Conservation (phyloP, 176 grass and related monocot species). For the Carex cristatella region DNA sequence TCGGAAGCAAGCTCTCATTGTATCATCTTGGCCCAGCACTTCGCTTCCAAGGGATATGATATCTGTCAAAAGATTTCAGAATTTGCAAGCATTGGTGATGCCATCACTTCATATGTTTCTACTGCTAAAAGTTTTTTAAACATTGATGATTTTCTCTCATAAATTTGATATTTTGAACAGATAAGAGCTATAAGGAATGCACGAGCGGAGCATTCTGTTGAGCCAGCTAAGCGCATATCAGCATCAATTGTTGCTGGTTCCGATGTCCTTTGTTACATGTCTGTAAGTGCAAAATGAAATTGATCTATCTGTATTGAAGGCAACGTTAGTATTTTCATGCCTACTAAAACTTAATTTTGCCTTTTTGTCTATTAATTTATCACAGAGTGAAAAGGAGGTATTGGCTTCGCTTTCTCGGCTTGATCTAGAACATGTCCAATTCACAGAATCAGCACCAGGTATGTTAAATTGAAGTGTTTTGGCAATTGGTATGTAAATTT, state of each 20-base stretch:
- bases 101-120: conserved; percentile 17
- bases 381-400: conserved; percentile 77
- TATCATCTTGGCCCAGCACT: conserved; percentile 62
- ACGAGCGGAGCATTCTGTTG: conserved; percentile 93
- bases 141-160: conserved; percentile 23
- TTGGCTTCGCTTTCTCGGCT: conserved; percentile 79
- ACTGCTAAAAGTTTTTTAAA: background rate
- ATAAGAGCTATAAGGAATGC: conserved; percentile 86
- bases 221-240: conserved; percentile 92
- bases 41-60: conserved; percentile 65
- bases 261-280: conserved; percentile 78
- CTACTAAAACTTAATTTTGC: background rate
- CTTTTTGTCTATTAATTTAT: conserved; percentile 5
- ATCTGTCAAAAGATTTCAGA: conserved; percentile 95
- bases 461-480: background rate
- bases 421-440: conserved; percentile 62
- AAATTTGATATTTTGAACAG: conserved; percentile 35
- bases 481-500: background rate
- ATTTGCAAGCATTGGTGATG: conserved; percentile 85
- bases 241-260: conserved; percentile 77
- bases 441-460: conserved; percentile 70
- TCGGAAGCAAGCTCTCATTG: conserved; percentile 73
- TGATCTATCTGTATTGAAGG: background rate
- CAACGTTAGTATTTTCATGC: background rate
- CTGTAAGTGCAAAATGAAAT: conserved; percentile 41